Evolutionary conservation across 306 rosid genomes (phyloP), one percentile per base, ranked within the genome.

Genomic region (Potentilla sterilis): DNA sequence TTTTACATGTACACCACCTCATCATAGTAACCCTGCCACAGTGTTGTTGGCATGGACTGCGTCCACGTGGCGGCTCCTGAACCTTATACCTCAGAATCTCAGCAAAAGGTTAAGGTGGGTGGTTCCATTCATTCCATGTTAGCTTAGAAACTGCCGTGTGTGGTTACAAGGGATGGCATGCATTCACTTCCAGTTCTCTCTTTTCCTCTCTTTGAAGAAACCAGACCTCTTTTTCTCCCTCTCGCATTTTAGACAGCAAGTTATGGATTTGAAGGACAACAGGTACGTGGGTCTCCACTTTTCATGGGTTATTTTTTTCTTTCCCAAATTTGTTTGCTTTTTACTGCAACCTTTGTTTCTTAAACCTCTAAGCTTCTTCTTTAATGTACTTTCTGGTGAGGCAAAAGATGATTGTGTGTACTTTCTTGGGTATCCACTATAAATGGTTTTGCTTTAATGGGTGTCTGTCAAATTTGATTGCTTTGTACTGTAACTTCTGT

Each of bases 41-140:
- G 11, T 24, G 73, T 18, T 52, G 64, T 55, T 77, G 93, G 87
- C 81, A 77, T 77, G 77, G 38, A 80, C 73, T 48, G 78, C 32
- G 63, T 65, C 86, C 86, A 88, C 96, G 98, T 90, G 97, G 93
- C 84, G 28, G 2, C 10, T 61, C 40, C 52, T 68, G 4, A 69
- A 68, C 98, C 98, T 88, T 83, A 62, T 71, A 72, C 70, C 61
- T 44, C 46, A 59, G 84, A 84, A 79, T 87, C 84, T 79, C 38
- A 66, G 22, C 54, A 70, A 76, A 73, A 68, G 77, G 75, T 51
- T 1, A 13, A 42, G 35, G 48, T 47, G 4, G 14, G 21, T 28
- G 62, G 22, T 19, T 7, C 28, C 64, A 58, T 58, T 11, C 16
- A 28, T 79, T 72, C 86, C 86, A 72, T 78, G 84, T 0, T 71